These are phyloP conservation scores for Hypomyces perniciosus DNA, from an alignment of 2,329 filamentous ascomycete species.

Conservation along the genomic window DNA sequence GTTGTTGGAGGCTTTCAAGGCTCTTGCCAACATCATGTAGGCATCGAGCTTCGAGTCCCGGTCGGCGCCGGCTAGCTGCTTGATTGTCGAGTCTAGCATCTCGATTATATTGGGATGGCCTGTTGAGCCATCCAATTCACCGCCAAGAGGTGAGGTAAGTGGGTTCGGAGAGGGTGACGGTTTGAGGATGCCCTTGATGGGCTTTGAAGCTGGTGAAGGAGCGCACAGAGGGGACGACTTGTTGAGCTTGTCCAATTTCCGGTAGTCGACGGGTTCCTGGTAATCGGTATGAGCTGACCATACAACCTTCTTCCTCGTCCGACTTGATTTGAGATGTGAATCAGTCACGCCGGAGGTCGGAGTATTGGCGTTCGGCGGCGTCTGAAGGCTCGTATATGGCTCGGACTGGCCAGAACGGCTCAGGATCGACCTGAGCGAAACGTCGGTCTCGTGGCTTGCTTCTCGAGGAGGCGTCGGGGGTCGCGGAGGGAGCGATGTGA, in stretches of 20 bases:
- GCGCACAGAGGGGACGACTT: constrained; percentile 37
- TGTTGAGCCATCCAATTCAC: constrained; percentile 35
- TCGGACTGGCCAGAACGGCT: constrained; percentile 34
- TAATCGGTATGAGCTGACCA: constrained; percentile 54
- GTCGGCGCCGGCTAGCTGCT: constrained; percentile 71
- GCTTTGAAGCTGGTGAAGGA: constrained; percentile 37
- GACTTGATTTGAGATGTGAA: constrained; percentile 38
- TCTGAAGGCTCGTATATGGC: constrained; percentile 35
- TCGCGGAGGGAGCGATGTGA: constrained; percentile 50
- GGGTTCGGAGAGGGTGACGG: constrained; percentile 47
- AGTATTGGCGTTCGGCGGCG: constrained; percentile 46
- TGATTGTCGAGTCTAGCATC: constrained; percentile 80
- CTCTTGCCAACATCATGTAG: constrained; percentile 71
- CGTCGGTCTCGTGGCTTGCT: constrained; percentile 34
- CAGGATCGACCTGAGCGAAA: constrained; percentile 30
- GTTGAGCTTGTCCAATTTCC: constrained; percentile 30
- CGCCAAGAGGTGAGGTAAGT: constrained; percentile 34
- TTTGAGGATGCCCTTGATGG: constrained; percentile 72
- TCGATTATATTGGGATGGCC: constrained; percentile 55
- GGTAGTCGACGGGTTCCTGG: constrained; percentile 45
- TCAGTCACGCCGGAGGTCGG: constrained; percentile 37
- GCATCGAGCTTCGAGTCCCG: constrained; percentile 73
- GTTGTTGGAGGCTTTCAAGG: constrained; percentile 75
- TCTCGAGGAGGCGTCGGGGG: constrained; percentile 65
- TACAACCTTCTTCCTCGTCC: constrained; percentile 48